phyloP scores from a whole-genome alignment of 441 rosid species.

The Erysimum cheiri region DNA sequence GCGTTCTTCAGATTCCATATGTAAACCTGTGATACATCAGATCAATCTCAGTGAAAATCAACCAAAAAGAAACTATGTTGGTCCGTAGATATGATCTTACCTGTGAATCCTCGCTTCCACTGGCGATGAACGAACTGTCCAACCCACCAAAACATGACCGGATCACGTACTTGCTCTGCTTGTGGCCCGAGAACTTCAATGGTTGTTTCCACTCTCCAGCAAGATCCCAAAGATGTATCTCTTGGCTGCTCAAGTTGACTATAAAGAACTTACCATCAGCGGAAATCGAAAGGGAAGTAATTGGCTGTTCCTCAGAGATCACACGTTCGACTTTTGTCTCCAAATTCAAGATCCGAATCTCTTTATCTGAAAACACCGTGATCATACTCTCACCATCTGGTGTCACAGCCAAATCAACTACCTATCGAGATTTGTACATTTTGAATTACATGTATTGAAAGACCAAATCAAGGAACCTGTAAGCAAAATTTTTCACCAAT shows the following conservation, averaged over 20 bases:
- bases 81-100: conserved; percentile 44
- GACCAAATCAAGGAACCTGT: conserved; percentile 1
- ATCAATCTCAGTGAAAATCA: neutral
- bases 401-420: conserved; percentile 77
- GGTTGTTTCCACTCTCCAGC: conserved; percentile 71
- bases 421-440: conserved; percentile 28
- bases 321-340: conserved; percentile 64
- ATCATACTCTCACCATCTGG: conserved; percentile 80
- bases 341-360: conserved; percentile 68
- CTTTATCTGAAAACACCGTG: conserved; percentile 64
- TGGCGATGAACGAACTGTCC: conserved; percentile 80
- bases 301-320: conserved; percentile 69
- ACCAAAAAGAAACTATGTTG: neutral
- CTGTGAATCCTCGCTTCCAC: conserved; percentile 87
- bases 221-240: conserved; percentile 92
- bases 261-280: conserved; percentile 70
- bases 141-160: conserved; percentile 93
- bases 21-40: conserved; percentile 60
- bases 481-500: conserved; percentile 8
- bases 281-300: conserved; percentile 79
- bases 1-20: conserved; percentile 67
- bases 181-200: conserved; percentile 67
- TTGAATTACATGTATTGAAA: neutral
- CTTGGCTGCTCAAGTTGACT: conserved; percentile 84
- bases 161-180: conserved; percentile 81